These are phyloP conservation scores for Diplotaxis tenuifolia DNA, from an alignment of 345 rosid species.

Conservation along the genomic window DNA sequence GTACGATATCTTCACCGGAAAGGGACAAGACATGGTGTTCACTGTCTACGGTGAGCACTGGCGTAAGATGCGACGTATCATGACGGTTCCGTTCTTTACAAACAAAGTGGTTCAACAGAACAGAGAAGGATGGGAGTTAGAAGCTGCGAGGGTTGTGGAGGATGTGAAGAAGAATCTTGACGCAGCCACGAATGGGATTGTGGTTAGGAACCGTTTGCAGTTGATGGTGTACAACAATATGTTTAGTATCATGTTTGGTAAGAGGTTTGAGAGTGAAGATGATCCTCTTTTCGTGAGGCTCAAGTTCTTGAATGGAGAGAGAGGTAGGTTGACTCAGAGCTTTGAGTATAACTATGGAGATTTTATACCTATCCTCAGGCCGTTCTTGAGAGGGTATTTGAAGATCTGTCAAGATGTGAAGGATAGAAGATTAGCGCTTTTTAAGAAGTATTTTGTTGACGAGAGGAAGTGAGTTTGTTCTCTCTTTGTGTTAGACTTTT, in stretches of 20 bases:
- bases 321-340: slow-evolving; percentile 91
- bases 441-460: slow-evolving; percentile 90
- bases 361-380: slow-evolving; percentile 91
- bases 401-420: slow-evolving; percentile 88
- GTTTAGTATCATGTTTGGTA: slow-evolving; percentile 92
- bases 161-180: slow-evolving; percentile 72
- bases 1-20: slow-evolving; percentile 94
- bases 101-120: slow-evolving; percentile 84
- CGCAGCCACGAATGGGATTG: slow-evolving; percentile 63
- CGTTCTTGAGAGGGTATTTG: slow-evolving; percentile 84
- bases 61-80: slow-evolving; percentile 97
- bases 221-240: slow-evolving; percentile 96
- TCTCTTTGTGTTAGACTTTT: background rate
- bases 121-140: slow-evolving; percentile 69
- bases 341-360: slow-evolving; percentile 95
- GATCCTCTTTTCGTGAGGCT: slow-evolving; percentile 75
- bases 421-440: slow-evolving; percentile 71
- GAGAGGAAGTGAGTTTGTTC: slow-evolving; percentile 68
- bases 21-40: slow-evolving; percentile 99
- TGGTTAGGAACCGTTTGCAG: slow-evolving; percentile 73
- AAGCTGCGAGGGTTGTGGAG: slow-evolving; percentile 69
- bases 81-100: slow-evolving; percentile 98
- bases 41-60: slow-evolving; percentile 98
- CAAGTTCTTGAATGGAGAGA: slow-evolving; percentile 90
- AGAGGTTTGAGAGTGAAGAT: slow-evolving; percentile 82